Conservation (phyloP, 495 filamentous ascomycete species). For the Penicillium manginii region DNA sequence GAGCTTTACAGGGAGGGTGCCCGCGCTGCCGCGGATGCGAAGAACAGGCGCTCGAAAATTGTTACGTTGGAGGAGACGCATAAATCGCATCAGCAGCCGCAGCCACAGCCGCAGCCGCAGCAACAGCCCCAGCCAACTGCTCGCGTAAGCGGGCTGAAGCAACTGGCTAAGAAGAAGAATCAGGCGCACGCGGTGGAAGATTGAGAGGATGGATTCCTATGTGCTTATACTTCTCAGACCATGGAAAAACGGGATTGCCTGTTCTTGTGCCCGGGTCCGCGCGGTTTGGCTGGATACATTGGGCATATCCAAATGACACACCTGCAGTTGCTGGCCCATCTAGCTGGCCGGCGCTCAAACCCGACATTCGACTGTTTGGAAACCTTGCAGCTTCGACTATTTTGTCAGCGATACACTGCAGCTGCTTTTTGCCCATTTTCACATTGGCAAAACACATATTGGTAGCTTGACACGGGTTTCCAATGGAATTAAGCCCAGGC, state of each 20-base stretch:
- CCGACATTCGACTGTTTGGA: not conserved
- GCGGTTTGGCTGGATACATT: no score
- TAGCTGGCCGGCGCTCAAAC: not conserved
- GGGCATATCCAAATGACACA: no score
- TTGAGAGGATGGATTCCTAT: no score
- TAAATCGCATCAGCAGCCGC: not conserved
- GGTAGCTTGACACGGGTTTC: no score
- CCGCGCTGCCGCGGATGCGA: not conserved
- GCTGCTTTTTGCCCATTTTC: not conserved
- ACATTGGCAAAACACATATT: no score
- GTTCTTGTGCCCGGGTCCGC: no score
- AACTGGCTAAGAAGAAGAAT: not conserved
- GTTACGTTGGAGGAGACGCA: not conserved
- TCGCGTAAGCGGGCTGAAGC: not conserved
- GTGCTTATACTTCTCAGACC: no score
- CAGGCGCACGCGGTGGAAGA: no score
- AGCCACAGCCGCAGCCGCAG: no score
- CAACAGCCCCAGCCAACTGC: not conserved
- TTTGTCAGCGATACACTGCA: not conserved
- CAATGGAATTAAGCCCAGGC: no score
- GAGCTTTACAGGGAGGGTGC: conserved; percentile 31
- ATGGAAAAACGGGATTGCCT: no score
- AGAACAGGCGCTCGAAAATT: not conserved
- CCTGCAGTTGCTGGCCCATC: not conserved
- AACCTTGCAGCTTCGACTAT: not conserved